Conservation (phyloP, 345 rosid genomes). For the Barbarea vulgaris region DNA sequence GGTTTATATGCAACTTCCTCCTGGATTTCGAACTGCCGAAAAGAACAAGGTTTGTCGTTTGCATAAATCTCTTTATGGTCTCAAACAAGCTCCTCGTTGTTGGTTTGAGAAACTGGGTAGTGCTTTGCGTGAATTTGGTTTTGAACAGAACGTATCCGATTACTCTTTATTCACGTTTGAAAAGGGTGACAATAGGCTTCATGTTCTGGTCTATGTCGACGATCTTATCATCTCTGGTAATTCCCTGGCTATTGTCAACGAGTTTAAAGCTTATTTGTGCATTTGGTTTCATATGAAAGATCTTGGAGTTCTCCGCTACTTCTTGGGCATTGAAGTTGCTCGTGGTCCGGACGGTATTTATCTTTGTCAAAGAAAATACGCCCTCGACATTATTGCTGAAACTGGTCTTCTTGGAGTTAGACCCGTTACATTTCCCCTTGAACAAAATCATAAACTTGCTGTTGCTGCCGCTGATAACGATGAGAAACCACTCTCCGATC, state of each 20-base stretch:
- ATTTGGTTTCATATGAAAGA: too few species aligned
- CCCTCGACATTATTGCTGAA: too few species aligned
- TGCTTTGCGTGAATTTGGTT: background rate
- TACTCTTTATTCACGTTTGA: background rate
- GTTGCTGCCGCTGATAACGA: background rate
- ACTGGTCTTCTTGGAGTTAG: too few species aligned
- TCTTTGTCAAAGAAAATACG: too few species aligned
- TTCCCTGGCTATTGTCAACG: rapidly evolving
- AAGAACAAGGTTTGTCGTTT: too few species aligned
- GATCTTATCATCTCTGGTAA: background rate
- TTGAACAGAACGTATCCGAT: background rate
- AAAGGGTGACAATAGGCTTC: background rate
- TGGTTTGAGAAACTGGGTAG: background rate
- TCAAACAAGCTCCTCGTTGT: background rate
- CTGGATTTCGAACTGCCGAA: background rate
- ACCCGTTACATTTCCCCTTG: too few species aligned
- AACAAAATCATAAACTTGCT: too few species aligned
- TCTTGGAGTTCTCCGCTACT: too few species aligned
- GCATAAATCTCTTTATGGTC: background rate
- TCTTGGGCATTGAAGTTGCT: too few species aligned
- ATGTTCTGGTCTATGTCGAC: background rate
- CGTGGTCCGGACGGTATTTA: rapidly evolving
- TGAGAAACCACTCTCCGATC: too few species aligned
- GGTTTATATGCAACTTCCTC: background rate
- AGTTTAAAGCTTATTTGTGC: too few species aligned